These are phyloP conservation scores for Cryphonectria japonica DNA, from an alignment of 2,329 filamentous ascomycete species.

Conservation along the genomic window DNA sequence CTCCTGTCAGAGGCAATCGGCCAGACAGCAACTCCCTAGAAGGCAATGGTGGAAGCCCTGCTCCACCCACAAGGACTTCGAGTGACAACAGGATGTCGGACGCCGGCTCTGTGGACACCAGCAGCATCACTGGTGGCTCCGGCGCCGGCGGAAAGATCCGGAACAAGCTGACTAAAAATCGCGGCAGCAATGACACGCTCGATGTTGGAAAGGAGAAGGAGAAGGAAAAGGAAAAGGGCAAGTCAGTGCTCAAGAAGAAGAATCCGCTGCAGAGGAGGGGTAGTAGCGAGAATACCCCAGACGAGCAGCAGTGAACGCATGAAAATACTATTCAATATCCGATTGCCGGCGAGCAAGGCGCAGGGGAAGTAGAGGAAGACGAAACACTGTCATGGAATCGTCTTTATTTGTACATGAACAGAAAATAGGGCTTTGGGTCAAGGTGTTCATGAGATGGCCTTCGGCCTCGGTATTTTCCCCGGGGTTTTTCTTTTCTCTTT, in stretches of 20 bases:
- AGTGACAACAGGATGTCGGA: constrained; percentile 42
- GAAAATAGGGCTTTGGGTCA: background rate
- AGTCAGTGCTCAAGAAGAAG: constrained; percentile 30
- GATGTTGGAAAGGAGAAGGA: constrained; percentile 22
- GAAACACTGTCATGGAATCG: background rate
- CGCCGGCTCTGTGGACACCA: constrained; percentile 33
- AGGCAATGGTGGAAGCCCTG: constrained; percentile 6
- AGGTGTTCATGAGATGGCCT: constrained; percentile 5
- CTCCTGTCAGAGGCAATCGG: constrained; percentile 34
- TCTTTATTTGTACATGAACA: constrained; percentile 1
- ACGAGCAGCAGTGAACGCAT: constrained; percentile 18
- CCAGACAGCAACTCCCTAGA: constrained; percentile 31
- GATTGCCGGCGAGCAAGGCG: background rate
- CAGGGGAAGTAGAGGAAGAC: background rate
- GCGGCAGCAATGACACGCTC: constrained; percentile 18
- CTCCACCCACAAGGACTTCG: constrained; percentile 37
- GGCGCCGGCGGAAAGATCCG: constrained; percentile 24
- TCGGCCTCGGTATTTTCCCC: background rate
- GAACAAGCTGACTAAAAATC: constrained; percentile 31
- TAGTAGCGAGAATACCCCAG: constrained; percentile 15
- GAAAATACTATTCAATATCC: background rate
- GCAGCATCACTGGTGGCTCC: constrained; percentile 28
- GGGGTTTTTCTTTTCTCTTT: background rate
- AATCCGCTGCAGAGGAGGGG: constrained; percentile 39
- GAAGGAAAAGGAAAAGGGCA: constrained; percentile 27